A percentile compares a stretch with the other conserved stretches of the same genome.
Evolutionary conservation across 2,329 filamentous ascomycete species (phyloP).

Genomic region (Hawksworthiomyces lignivorus): DNA sequence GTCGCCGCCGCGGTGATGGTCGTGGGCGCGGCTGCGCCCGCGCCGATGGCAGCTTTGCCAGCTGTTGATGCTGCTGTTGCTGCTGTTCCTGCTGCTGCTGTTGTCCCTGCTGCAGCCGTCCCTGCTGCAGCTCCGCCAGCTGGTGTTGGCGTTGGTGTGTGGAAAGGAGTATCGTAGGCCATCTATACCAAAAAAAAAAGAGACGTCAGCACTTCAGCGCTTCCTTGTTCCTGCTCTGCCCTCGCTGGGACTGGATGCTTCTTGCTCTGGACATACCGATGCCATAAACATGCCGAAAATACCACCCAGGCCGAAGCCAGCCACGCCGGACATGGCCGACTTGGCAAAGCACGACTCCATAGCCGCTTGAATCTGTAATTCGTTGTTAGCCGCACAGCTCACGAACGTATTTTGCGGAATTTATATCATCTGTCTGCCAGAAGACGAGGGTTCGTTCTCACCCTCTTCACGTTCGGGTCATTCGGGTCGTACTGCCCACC

Average conservation of each 20-base stretch:
- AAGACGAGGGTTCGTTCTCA: slow-evolving; percentile 4
- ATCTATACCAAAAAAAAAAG: slow-evolving; percentile 49
- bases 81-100: neutral
- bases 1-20: slow-evolving; percentile 3
- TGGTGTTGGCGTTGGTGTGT: slow-evolving; percentile 27
- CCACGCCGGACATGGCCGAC: slow-evolving; percentile 79
- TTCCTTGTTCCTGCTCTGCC: too few species aligned
- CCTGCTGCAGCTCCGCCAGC: slow-evolving; percentile 10
- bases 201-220: neutral
- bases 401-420: too few species aligned
- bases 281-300: slow-evolving; percentile 98
- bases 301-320: slow-evolving; percentile 90
- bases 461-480: slow-evolving; percentile 44
- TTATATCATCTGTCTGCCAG: neutral
- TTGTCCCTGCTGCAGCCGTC: neutral
- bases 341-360: slow-evolving; percentile 95
- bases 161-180: slow-evolving; percentile 93
- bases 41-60: neutral
- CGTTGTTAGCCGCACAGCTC: neutral
- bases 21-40: neutral
- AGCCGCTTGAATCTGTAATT: slow-evolving; percentile 60
- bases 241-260: neutral
- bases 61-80: slow-evolving; percentile 5
- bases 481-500: slow-evolving; percentile 27
- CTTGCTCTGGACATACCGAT: slow-evolving; percentile 51